Evolutionary conservation across 768 basidiomycete species (phyloP), one percentile per base, ranked within the genome.

Genomic region (Podaxis sp.): DNA sequence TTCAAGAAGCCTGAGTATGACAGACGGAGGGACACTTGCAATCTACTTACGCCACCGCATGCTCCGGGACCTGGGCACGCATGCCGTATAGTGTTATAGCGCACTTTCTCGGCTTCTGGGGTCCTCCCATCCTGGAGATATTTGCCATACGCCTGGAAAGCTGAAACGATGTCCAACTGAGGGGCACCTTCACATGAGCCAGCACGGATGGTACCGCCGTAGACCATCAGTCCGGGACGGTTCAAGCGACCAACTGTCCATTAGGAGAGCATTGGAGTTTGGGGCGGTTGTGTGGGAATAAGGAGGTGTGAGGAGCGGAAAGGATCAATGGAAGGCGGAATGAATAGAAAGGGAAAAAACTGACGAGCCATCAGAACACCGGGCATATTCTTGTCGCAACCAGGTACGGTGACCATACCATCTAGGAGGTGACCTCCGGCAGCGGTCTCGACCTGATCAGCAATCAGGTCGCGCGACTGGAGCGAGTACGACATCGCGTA

Each of bases 371-470:
- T 99, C 69, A 98, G 81, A 40, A 97, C 96, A 65, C 97, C 97
- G n/a, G 97, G 97, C 96, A 99, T 99, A 78, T 99, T 99, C 80
- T 99, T 99, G 81, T 99, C 96, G 73, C 95, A 99, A 44, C 96
- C 97, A 22, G 97, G 97, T 58, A 99, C 82, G 63, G 94, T 95
- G 42, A 98, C 94, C 91, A 97, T 93, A 44, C 95, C 97, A 70
- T 99, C 97, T 13, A 99, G 85, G 87, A 96, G 97, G 73, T 99
- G 97, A 4, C 96, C 97, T 13, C 92, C 96, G 30, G 90, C 96
- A 17, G 93, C 95, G 11, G 93, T 93, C 78, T 99, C 96, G 19
- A 99, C 96, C 72, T 90, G 88, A 77, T 99, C 97, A 64, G 97
- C 97, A 69, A 99, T 99, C 52, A 99, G 84, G 79, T 99, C 97